phyloP scores from a whole-genome alignment of 495 filamentous ascomycete species.

The Aspergillus baeticus region DNA sequence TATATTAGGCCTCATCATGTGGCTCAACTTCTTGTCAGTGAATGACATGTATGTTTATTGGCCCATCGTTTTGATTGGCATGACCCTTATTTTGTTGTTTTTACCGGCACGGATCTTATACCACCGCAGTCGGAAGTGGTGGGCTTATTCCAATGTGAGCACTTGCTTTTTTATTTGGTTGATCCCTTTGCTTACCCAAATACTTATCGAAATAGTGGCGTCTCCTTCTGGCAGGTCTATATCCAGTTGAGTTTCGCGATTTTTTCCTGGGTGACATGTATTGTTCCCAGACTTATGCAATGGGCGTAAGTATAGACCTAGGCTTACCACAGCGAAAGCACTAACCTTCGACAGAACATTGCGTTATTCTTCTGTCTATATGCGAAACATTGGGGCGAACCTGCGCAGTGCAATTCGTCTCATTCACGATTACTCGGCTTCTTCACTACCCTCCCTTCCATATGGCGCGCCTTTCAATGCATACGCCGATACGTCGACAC shows the following conservation, averaged over 20 bases:
- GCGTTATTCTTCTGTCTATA: conserved; percentile 96
- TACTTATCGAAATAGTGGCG: conserved; percentile 64
- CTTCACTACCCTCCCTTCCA: conserved; percentile 76
- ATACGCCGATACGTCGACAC: conserved; percentile 87
- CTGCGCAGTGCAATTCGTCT: conserved; percentile 76
- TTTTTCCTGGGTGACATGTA: conserved; percentile 98
- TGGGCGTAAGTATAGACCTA: conserved; percentile 63
- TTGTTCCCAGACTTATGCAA: conserved; percentile 88
- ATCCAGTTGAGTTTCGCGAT: conserved; percentile 93
- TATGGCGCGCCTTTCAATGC: conserved; percentile 90
- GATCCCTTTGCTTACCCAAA: background rate
- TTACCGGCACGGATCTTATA: conserved; percentile 73
- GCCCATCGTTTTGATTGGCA: conserved; percentile 74
- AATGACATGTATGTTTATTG: conserved; percentile 79
- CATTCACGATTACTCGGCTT: conserved; percentile 85
- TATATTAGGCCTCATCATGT: conserved; percentile 74
- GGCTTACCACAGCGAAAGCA: background rate
- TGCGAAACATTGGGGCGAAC: conserved; percentile 67
- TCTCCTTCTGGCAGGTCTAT: conserved; percentile 78
- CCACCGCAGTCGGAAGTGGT: conserved; percentile 76
- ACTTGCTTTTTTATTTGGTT: too few relatives aligned
- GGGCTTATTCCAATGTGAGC: conserved; percentile 80
- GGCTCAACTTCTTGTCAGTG: conserved; percentile 79
- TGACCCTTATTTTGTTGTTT: conserved; percentile 67
- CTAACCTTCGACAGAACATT: conserved; percentile 63